Base-by-base conservation (phyloP, 148 eudicot species). In the Hydrangea macrophylla region DNA sequence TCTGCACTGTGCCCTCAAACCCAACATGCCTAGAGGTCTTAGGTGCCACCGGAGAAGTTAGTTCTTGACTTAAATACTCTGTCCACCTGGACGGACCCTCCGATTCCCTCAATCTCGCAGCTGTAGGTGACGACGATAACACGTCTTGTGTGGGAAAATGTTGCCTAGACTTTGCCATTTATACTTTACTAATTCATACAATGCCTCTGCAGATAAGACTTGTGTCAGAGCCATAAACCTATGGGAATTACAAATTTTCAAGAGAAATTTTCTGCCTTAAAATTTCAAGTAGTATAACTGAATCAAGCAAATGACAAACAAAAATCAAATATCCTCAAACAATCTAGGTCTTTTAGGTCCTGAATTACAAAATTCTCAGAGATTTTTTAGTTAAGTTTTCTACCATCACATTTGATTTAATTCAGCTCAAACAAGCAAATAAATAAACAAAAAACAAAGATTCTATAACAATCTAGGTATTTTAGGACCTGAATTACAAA, bases 71-170 rank as follows among this genome's bases (percentile, higher is more conserved):
- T 58, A 84, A 74, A 57, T 84, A 78, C 69, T 81, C 88, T 18
- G 69, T 81, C 88, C 88, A 84, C 76, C 85, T 78, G 1, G 77
- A 62, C 1, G 79, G 85, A 42, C 85, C 88, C 68, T 81, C 85
- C 73, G 71, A 62, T 79, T 84, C 88, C 57, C 80, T 84, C n/a
- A 79, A 76, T 77, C 88, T 77, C 37, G 69, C 75, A 20, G 64
- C 70, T 31, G 59, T 56, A 33, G 82, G 83, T 18, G 82, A 69
- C 0, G 80, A 62, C 4, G 76, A 79, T 26, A 77, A 76, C 23
- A 57, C 71, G 23, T 84, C 83, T 72, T 84, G 81, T 20, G 83
- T 58, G 9, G 78, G 42, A 60, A 73, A 81, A 55, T 71, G 75
- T 26, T 73, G 75, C 71, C 77, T 74, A 39, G 75, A 67, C 65